These are phyloP conservation scores for Hippophae tibetana DNA, from an alignment of 306 rosid genomes.

Conservation along the genomic window DNA sequence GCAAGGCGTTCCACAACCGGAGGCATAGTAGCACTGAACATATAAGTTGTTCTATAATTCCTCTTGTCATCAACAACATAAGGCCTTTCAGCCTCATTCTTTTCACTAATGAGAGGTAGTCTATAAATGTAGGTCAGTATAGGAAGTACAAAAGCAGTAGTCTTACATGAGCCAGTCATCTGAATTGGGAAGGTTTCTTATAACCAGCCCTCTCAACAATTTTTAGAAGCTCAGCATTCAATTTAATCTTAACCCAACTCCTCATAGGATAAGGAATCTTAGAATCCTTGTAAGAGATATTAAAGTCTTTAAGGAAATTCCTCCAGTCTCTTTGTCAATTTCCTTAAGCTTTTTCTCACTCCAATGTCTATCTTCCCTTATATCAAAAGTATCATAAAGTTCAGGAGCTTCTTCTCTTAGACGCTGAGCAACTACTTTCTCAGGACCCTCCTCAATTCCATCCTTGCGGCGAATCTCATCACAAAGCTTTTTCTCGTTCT, in stretches of 20 bases:
- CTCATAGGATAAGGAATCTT: no score
- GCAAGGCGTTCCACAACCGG: no score
- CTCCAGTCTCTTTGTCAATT: conserved; percentile 20
- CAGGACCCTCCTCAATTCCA: conserved; percentile 71
- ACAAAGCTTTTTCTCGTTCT: conserved; percentile 71
- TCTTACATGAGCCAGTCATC: conserved; percentile 90
- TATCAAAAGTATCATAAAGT: no score
- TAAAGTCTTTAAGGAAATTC: conserved; percentile 40
- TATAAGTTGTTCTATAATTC: conserved; percentile 49
- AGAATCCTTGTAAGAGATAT: no score
- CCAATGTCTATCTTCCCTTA: conserved; percentile 57
- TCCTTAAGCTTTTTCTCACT: conserved; percentile 80
- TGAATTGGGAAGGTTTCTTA: conserved; percentile 81
- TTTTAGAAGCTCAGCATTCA: no score
- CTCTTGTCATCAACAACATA: conserved; percentile 81
- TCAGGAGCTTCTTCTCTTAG: no score
- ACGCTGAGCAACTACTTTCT: conserved; percentile 51
- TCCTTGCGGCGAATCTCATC: conserved; percentile 62
- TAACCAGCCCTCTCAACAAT: conserved; percentile 17
- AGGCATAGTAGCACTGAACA: no score
- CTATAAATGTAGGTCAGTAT: conserved; percentile 72
- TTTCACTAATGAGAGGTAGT: conserved; percentile 79
- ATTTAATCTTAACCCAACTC: no score
- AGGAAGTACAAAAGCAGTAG: conserved; percentile 95
- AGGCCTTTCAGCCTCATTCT: conserved; percentile 85